Evolutionary conservation across 345 rosid species (phyloP), one percentile per base, ranked within the genome.

Genomic region (Hypericum androsaemum): DNA sequence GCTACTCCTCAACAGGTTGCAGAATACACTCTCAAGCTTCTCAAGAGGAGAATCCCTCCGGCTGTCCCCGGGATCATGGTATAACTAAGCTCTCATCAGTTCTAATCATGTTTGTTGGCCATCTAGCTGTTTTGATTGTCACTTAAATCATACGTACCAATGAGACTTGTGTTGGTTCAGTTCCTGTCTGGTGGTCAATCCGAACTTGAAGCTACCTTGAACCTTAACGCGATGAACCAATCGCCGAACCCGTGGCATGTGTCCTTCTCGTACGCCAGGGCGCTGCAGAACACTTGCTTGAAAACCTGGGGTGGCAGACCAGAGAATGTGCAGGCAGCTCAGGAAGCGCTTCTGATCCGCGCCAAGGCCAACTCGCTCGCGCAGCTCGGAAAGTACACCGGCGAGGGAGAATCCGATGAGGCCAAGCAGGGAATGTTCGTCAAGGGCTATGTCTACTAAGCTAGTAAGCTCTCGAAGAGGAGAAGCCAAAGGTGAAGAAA

Each of bases 151-250:
- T 44, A 8, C 7, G 28, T n/a, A 22, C 32, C 32, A 22, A 22
- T 4, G 32, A 22, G 32, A 22, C 32, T 22, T 22, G 32, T 22
- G 32, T 4, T 22, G 32, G 16, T 46, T 66, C 95, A 90, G 98
- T 90, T 90, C 73, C 74, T 90, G 84, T 90, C 98, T 13, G 98
- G 98, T 36, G 98, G 98, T 46, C 98, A 90, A 76, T 90, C 98
- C 10, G 98, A 90, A 73, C 84, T 87, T 52, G 98, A 90, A 71
- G 98, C 98, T 41, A 90, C 98, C 49, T 66, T 87, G 61, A 90
- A 90, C 84, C 74, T 90, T 65, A 90, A 90, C 50, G 95, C 98
- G 0, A 90, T 87, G 98, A 87, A 90, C 81, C 98, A 90, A 54
- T 63, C 70, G 53, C 74, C 95, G 3, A 78, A 81, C 86, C 84